Percentiles rank a stretch among this genome's conserved stretches.
phyloP scores from a whole-genome alignment of 352 stramenopile genomes.

The Stephanocyclus meneghinianus region DNA sequence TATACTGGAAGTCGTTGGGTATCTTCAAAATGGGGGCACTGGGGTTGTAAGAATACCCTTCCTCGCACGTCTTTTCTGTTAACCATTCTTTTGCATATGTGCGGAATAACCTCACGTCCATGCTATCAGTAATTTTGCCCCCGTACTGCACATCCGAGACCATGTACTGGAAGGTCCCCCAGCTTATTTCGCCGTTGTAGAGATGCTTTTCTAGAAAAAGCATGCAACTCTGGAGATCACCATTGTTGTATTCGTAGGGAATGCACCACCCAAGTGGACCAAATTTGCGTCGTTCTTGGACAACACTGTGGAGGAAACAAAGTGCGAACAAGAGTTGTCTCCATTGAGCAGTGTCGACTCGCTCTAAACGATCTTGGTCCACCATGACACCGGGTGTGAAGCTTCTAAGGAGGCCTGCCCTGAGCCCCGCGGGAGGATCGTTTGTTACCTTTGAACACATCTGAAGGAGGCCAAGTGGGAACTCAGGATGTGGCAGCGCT shows the following conservation, averaged over 20 bases:
- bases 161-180: slow-evolving; percentile 97
- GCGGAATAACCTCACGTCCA: slow-evolving; percentile 96
- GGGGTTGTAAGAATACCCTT: slow-evolving; percentile 94
- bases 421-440: slow-evolving; percentile 93
- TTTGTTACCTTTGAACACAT: slow-evolving; percentile 99
- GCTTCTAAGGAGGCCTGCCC: slow-evolving; percentile 91
- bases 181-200: slow-evolving; percentile 97
- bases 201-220: slow-evolving; percentile 98
- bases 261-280: slow-evolving; percentile 96
- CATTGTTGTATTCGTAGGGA: slow-evolving; percentile 99
- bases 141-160: slow-evolving; percentile 97
- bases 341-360: slow-evolving; percentile 95
- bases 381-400: slow-evolving; percentile 95
- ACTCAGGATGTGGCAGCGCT: slow-evolving; percentile 92
- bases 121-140: slow-evolving; percentile 98
- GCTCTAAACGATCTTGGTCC: slow-evolving; percentile 97
- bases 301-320: slow-evolving; percentile 97
- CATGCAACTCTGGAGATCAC: slow-evolving; percentile 95
- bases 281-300: slow-evolving; percentile 98
- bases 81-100: slow-evolving; percentile 96
- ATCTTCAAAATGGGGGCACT: slow-evolving; percentile 92
- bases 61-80: slow-evolving; percentile 85
- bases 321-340: slow-evolving; percentile 94
- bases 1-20: slow-evolving; percentile 95
- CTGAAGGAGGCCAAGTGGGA: slow-evolving; percentile 95